These are phyloP conservation scores for Nicotiana noctiflora DNA, from an alignment of 257 asterid species.

Conservation along the genomic window DNA sequence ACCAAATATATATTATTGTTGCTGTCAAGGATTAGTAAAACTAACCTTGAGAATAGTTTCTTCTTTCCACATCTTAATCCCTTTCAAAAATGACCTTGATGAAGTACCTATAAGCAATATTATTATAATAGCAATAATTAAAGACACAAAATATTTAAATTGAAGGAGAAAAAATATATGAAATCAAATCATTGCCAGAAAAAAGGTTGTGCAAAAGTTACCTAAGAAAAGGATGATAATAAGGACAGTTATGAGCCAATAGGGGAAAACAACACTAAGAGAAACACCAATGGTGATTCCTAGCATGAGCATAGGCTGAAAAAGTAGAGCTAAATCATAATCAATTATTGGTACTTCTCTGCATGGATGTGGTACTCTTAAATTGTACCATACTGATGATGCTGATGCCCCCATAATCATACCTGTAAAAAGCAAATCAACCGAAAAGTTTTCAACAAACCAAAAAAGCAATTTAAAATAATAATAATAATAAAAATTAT, in stretches of 20 bases:
- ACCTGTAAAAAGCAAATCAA: constrained; percentile 35
- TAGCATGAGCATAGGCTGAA: constrained; percentile 98
- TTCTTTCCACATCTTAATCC: constrained; percentile 95
- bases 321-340: constrained; percentile 80
- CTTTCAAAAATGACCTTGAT: constrained; percentile 76
- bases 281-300: constrained; percentile 95
- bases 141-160: neutral
- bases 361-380: constrained; percentile 97
- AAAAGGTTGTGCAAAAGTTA: constrained; percentile 1
- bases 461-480: neutral
- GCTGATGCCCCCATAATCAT: constrained; percentile 99
- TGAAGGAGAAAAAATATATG: neutral
- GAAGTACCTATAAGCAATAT: constrained; percentile 63
- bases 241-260: constrained; percentile 91
- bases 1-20: too few species aligned
- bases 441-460: neutral
- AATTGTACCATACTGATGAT: constrained; percentile 91
- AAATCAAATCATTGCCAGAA: neutral
- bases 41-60: constrained; percentile 67
- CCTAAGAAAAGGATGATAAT: constrained; percentile 89
- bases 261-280: constrained; percentile 89
- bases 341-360: constrained; percentile 86
- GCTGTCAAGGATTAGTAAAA: neutral
- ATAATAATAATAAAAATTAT: neutral
- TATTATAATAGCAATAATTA: neutral